phyloP scores from a whole-genome alignment of 768 basidiomycete species.

The Panaeolus papilionaceus region DNA sequence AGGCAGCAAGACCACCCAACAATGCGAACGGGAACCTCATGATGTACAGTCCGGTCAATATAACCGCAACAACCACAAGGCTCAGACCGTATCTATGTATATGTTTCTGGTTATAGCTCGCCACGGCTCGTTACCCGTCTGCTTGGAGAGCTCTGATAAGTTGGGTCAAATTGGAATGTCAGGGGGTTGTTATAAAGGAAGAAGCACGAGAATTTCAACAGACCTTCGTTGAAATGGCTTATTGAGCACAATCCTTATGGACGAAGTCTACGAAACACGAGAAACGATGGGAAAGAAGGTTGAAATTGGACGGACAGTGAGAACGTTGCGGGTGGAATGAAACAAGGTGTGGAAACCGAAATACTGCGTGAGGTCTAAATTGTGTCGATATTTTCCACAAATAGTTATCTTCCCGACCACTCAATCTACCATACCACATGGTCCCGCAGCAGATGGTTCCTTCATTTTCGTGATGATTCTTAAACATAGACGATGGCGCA shows the following conservation, averaged over 20 bases:
- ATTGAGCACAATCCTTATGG: conserved; percentile 7
- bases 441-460: not conserved
- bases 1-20: conserved; percentile 46
- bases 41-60: conserved; percentile 17
- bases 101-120: conserved; percentile 14
- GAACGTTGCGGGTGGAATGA: conserved; percentile 10
- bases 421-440: not conserved
- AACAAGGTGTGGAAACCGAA: conserved; percentile 1
- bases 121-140: conserved; percentile 11
- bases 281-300: conserved; percentile 12
- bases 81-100: conserved; percentile 13
- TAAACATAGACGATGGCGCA: not conserved
- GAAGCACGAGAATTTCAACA: not conserved
- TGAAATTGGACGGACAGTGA: conserved; percentile 5
- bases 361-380: conserved; percentile 5
- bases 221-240: conserved; percentile 4
- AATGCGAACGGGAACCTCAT: conserved; percentile 64
- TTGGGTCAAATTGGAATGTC: not conserved
- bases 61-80: conserved; percentile 10
- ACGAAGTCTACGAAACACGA: not conserved
- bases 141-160: not conserved
- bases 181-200: not conserved
- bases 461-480: not conserved
- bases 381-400: not conserved
- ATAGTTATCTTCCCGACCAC: not conserved